Conservation (phyloP, 495 filamentous ascomycete genomes). For the Daldinia grandis region DNA sequence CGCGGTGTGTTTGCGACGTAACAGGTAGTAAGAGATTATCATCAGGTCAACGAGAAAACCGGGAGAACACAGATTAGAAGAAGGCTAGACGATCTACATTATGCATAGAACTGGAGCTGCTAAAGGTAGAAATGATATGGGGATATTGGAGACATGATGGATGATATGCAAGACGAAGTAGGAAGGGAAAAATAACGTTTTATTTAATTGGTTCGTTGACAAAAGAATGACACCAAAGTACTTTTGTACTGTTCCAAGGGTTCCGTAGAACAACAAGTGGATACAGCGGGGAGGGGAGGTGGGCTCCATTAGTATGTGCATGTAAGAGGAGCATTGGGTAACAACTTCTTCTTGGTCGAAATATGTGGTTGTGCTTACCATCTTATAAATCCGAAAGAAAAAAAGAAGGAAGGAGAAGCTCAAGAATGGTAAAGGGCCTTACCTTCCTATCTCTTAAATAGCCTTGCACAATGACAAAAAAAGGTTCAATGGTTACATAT, state of each 20-base stretch:
- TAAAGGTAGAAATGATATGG: not conserved
- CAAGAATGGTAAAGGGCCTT: not conserved
- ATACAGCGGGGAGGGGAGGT: not conserved
- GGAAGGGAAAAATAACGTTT: slow-evolving; percentile 4
- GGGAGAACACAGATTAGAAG: slow-evolving; percentile 11
- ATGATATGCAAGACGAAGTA: slow-evolving; percentile 25
- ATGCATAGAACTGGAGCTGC: slow-evolving; percentile 12
- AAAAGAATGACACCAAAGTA: slow-evolving; percentile 6
- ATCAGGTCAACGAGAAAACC: slow-evolving; percentile 2
- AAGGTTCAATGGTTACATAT: not conserved
- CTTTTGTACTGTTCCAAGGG: slow-evolving; percentile 5
- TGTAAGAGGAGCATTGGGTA: not conserved
- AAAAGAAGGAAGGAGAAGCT: not conserved
- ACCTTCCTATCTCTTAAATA: not conserved
- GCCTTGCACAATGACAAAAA: not conserved
- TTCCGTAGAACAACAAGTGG: slow-evolving; percentile 9
- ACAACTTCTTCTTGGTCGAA: not conserved
- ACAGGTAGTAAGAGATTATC: not conserved
- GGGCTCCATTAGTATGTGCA: slow-evolving; percentile 8
- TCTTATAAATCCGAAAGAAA: not conserved
- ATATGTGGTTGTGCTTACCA: not conserved
- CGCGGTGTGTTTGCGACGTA: not conserved
- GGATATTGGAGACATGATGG: slow-evolving; percentile 3
- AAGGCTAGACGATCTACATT: slow-evolving; percentile 17
- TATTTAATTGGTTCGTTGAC: slow-evolving; percentile 25